Evolutionary conservation across 306 rosid species (phyloP), one percentile per base, ranked within the genome.

Genomic region (Trifolium subterraneum): DNA sequence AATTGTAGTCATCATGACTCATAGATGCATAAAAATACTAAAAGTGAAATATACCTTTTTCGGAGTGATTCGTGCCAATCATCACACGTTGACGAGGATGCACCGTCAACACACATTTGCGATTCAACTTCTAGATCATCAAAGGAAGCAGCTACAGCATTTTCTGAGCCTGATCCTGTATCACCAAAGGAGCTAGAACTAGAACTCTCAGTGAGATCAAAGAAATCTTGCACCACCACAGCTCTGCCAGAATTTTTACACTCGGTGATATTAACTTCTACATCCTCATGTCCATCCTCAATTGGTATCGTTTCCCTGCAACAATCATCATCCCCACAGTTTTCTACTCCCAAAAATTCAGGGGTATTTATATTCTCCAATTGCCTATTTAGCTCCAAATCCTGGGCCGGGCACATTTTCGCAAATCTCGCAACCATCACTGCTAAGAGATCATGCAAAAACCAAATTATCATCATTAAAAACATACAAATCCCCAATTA

Each of bases 121-220:
- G 93, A 90, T 80, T 79, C 84, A 70, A 85, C 93, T 85, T 88
- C 96, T 68, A 74, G 79, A n/a, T 78, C 93, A 71, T 83, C 84
- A 22, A 82, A 72, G 54, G 64, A 18, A 8, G 27, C 64, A 59
- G 64, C 84, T 54, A 75, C 51, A 48, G 66, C 85, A 62, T 83
- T 78, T 73, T 88, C 89, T 11, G 79, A 11, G 60, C 78, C 84
- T 10, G 91, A 88, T 50, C 74, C 74, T 23, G 97, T 86, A 74
- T 84, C 80, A 18, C 31, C 60, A 54, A 54, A 54, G 7, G 60
- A 54, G 29, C 60, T 23, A 10, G 31, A 10, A 54, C 60, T 19
- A 10, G 31, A 10, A 54, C 60, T 19, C 78, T 87, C 91, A 16
- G 88, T 73, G 31, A 15, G 84, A 82, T 83, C 74, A 52, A 77